A percentile compares a stretch with the other conserved stretches of the same genome.
Conservation (phyloP, 257 asterid species). For the Echites panduratus region DNA sequence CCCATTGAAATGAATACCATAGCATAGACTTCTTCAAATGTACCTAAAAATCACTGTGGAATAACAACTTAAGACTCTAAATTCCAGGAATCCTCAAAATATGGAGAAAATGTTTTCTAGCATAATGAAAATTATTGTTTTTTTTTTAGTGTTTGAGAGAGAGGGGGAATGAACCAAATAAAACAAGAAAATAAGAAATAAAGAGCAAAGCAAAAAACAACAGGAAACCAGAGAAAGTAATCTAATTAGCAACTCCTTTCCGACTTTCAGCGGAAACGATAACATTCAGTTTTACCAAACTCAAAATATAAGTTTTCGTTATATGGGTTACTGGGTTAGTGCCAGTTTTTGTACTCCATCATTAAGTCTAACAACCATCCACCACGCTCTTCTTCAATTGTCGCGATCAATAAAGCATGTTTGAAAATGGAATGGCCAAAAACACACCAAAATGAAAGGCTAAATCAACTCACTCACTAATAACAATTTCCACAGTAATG, state of each 20-base stretch:
- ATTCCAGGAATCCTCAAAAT: background rate
- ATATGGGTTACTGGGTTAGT: background rate
- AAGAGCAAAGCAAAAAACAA: background rate
- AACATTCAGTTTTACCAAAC: background rate
- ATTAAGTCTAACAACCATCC: background rate
- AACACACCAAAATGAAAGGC: background rate
- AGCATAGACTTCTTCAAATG: background rate
- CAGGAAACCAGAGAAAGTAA: background rate
- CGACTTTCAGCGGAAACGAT: background rate
- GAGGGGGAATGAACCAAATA: background rate
- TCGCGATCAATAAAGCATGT: constrained; percentile 1
- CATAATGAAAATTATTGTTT: background rate
- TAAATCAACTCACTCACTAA: background rate
- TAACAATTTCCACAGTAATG: background rate
- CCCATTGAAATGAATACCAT: background rate
- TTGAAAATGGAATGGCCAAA: background rate
- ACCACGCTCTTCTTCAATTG: background rate
- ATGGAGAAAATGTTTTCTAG: background rate
- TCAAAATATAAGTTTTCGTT: background rate
- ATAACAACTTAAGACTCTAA: background rate
- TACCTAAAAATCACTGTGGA: background rate
- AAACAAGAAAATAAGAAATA: background rate
- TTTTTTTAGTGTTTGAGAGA: too few species aligned
- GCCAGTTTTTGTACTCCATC: background rate
- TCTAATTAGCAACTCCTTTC: background rate